A percentile compares a stretch with the other conserved stretches of the same genome.
phyloP scores from a whole-genome alignment of 257 asterid species.

The Rhazya stricta region DNA sequence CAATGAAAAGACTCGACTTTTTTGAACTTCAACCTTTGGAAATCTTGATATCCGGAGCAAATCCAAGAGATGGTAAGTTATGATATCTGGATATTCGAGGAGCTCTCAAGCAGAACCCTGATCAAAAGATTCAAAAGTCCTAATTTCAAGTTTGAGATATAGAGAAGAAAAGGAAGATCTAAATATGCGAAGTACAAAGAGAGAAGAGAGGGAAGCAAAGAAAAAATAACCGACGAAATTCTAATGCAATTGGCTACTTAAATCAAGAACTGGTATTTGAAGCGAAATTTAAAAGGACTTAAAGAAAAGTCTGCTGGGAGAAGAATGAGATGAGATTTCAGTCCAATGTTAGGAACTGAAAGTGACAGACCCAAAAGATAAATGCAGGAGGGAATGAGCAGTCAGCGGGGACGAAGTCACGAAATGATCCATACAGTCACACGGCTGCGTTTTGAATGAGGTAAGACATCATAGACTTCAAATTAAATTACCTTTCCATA shows the following conservation, averaged over 20 bases:
- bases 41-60: background rate
- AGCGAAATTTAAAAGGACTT: background rate
- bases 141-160: background rate
- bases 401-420: conserved; percentile 9
- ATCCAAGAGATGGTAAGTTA: background rate
- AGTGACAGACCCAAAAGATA: background rate
- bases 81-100: background rate
- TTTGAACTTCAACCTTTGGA: background rate
- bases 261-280: background rate
- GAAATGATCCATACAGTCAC: background rate
- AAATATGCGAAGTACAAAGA: background rate
- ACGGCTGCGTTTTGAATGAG: conserved; percentile 17
- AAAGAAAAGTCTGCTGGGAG: conserved; percentile 6
- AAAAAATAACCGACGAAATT: background rate
- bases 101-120: conserved; percentile 3
- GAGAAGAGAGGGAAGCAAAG: background rate
- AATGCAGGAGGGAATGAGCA: background rate
- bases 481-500: background rate
- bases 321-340: conserved; percentile 5
- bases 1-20: background rate
- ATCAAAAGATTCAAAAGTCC: background rate
- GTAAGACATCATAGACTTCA: background rate
- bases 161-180: background rate
- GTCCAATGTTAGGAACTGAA: background rate
- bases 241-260: background rate